Base-by-base conservation (phyloP, 2,329 filamentous ascomycete species). In the Fusarium virguliforme region DNA sequence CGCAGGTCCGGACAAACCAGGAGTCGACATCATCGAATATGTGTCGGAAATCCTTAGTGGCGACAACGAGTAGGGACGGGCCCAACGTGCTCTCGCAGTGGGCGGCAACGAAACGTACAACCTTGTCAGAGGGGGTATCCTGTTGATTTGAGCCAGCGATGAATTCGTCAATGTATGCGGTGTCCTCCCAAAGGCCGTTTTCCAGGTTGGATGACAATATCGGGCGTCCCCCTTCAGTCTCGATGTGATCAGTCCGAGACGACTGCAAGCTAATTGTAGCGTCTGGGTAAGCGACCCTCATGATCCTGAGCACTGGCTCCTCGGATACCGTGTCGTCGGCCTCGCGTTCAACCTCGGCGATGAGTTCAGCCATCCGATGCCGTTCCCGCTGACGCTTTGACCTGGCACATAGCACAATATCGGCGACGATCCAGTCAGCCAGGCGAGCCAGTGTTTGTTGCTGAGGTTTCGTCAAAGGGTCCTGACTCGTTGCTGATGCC, bases 11-110 rank as follows among this genome's bases (percentile, higher is more conserved):
- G 0, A 85, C 75, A 48, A 85, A 85, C 81, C 83, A 84, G 1
- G 81, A 72, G 60, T 86, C 84, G 2, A 85, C 73, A 43, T 86
- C 84, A 50, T 86, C 84, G 54, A 85, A 85, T 4, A 86, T 80
- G 1, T 76, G 69, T 32, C 81, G 80, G n/a, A 85, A 78, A 2
- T 85, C 79, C 2, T 77, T 81, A 1, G 81, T 82, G 2, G 79
- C 78, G 3, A 85, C 78, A 1, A 83, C 75, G 0, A 85, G 74
- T 0, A 79, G 77, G 0, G 78, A 82, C 0, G 77, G 74, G 1
- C 69, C 74, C 0, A 75, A 71, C 12, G 75, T 76, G 3, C 71
- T 80, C 35, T 81, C 77, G 57, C 81, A 83, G 22, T 77, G 76
- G 15, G 79, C 75, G 13, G 78, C 74, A 12, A 85, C 78, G 0